Evolutionary conservation across 805 yeast genomes (phyloP), one percentile per base, ranked within the genome.

Genomic region (Vanderwaltozyma tropicalis): DNA sequence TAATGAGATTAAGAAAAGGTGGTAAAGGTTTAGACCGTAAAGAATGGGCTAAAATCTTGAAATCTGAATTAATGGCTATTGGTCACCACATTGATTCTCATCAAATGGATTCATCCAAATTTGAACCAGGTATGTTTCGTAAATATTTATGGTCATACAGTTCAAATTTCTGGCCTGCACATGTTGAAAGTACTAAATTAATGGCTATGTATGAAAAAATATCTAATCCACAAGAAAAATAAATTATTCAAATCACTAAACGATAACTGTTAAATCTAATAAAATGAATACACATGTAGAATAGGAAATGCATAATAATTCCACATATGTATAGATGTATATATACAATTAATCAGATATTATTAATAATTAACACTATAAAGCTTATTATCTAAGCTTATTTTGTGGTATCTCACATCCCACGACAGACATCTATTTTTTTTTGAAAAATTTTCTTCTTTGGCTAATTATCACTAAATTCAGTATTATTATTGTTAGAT

Each of bases 71-170:
- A 43, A 55, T 76, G 14, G 64, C 67, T 5, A 78, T 85, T 34
- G 95, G 95, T 17, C 76, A 78, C 43, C 77, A 72, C 51, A 84
- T 85, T 39, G 72, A 64, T 18, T 47, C 57, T 36, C 58, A 59
- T 28, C 65, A 64, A 13, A 42, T 41, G 12, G 48, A 57, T 14
- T 46, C 52, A 1, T 42, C 45, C 2, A 49, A 50, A 3, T 46
- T 13, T 8, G 63, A 64, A 17, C 53, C 64, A 21, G 66, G 60
- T 6, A 71, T 67, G 50, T 48, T 63, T 41, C 64, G 67, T 40
- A 78, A 72, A 53, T 92, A 85, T 50, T 61, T 86, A 41, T 86
- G 96, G 95, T 73, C 82, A 22, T 85, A 80, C 56, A 85, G 92
- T 4, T 70, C 87, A 16, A 71, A 74, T 38, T 86, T 77, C 63